These are phyloP conservation scores for Sungouiozyma intestinalis DNA, from an alignment of 805 yeast genomes.

Conservation along the genomic window DNA sequence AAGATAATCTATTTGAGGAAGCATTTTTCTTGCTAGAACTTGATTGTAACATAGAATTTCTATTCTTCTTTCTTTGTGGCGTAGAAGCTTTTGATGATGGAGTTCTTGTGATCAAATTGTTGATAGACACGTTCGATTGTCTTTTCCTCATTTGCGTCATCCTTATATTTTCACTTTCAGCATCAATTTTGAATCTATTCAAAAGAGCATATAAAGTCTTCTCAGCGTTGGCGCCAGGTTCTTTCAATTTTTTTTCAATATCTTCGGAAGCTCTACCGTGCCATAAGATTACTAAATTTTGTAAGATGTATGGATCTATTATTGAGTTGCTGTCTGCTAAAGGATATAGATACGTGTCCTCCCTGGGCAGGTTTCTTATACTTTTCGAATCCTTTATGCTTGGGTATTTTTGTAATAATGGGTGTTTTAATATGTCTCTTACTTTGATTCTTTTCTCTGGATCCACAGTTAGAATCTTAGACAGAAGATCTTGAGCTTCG, in stretches of 20 bases:
- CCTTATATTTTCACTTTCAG: slow-evolving; percentile 22
- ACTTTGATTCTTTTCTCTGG: slow-evolving; percentile 75
- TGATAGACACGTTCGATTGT: slow-evolving; percentile 20
- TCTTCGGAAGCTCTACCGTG: slow-evolving; percentile 57
- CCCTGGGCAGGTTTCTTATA: slow-evolving; percentile 30
- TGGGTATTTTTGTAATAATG: slow-evolving; percentile 65
- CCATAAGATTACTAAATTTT: slow-evolving; percentile 68
- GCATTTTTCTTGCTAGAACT: slow-evolving; percentile 39
- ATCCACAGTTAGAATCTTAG: slow-evolving; percentile 70
- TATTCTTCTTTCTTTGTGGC: slow-evolving; percentile 30
- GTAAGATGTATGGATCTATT: slow-evolving; percentile 63
- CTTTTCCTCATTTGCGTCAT: slow-evolving; percentile 34
- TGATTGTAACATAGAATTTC: slow-evolving; percentile 37
- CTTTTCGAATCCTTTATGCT: slow-evolving; percentile 27
- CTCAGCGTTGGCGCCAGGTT: slow-evolving; percentile 56
- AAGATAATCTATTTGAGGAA: slow-evolving; percentile 32
- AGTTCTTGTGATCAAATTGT: background rate
- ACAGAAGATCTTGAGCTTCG: slow-evolving; percentile 82
- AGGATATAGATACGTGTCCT: slow-evolving; percentile 31
- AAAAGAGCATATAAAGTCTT: slow-evolving; percentile 72
- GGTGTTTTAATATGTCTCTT: slow-evolving; percentile 67
- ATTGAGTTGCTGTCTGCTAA: slow-evolving; percentile 31
- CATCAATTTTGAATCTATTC: slow-evolving; percentile 60
- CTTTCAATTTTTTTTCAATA: slow-evolving; percentile 43
- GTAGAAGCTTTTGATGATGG: slow-evolving; percentile 10